Base-by-base conservation (phyloP, 441 rosid species). In the Adansonia rubrostipa region DNA sequence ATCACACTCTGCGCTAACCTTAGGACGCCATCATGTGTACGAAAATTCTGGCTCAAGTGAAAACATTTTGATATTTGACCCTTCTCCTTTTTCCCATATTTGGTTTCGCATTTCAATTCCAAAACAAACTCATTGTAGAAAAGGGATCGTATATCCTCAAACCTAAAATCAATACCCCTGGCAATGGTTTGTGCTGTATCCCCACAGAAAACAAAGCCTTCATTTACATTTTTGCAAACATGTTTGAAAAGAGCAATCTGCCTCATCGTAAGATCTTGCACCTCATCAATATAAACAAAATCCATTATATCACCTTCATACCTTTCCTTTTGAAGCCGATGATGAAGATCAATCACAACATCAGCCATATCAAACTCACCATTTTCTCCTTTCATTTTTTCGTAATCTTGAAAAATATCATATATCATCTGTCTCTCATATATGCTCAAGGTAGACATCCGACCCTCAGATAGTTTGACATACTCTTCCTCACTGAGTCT, bases 211-310 rank as follows among this genome's bases (percentile, higher is more conserved):
- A 88, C 86, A 50, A 87, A 89, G 15, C 93, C 92, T 45, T 86
- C 85, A 1, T 61, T 74, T 15, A 86, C 85, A 79, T 89, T 91
- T 19, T 33, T 74, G 74, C 89, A 83, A 0, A 87, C 36, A 64
- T 88, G 73, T 15, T 88, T 87, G 79, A 89, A 88, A 15, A 88
- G 80, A 50, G 90, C 85, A 77, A 87, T 83, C 62, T 88, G 93
- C 61, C 87, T 84, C 86, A 84, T 89, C 4, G 93, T 87, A 3
- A 90, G 87, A 87, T 90, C 94, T 76, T 90, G 94, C 62, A 89
- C 91, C 79, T 90, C 91, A 80, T 89, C 92, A 6, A 89, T 81
- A 71, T 89, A 90, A 22, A 89, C 90, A 80, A 84, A 91, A 63
- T 89, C 81, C 83, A 91, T 75, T 0, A 42, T 4, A 0, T 83